A percentile compares a stretch with the other conserved stretches of the same genome.
These are phyloP conservation scores for Penicillium corylophilum DNA, from an alignment of 2,329 filamentous ascomycete genomes.

Conservation along the genomic window DNA sequence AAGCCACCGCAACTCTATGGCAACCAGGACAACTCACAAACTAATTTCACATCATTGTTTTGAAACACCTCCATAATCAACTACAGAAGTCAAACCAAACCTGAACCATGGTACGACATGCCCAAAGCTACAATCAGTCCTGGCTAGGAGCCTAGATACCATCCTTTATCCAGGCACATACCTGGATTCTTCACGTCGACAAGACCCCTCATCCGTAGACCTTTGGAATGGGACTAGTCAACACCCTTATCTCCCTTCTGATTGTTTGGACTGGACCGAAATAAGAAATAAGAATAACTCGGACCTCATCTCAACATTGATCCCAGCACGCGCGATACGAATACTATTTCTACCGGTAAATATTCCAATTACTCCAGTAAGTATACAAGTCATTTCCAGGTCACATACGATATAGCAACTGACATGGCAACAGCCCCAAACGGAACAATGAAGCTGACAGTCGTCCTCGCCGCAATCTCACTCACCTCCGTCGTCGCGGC, in stretches of 20 bases:
- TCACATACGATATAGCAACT: not conserved
- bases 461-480: conserved; percentile 10
- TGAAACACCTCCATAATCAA: not conserved
- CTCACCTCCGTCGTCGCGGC: conserved; percentile 9
- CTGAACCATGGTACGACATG: not conserved
- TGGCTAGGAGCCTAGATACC: not conserved
- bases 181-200: not conserved
- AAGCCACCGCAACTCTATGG: not conserved
- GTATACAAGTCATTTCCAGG: not conserved
- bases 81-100: not conserved
- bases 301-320: not conserved
- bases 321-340: not conserved
- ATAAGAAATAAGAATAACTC: not conserved
- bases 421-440: not conserved
- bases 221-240: not conserved
- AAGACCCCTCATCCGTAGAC: not conserved
- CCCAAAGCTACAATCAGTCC: not conserved
- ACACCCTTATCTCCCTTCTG: not conserved
- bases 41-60: not conserved
- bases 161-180: not conserved
- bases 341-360: not conserved
- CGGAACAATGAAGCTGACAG: conserved; percentile 17
- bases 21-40: not conserved
- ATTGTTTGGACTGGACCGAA: not conserved
- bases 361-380: not conserved